A percentile compares a stretch with the other conserved stretches of the same genome.
Conservation (phyloP, 306 rosid genomes). For the Dicorynia guianensis region DNA sequence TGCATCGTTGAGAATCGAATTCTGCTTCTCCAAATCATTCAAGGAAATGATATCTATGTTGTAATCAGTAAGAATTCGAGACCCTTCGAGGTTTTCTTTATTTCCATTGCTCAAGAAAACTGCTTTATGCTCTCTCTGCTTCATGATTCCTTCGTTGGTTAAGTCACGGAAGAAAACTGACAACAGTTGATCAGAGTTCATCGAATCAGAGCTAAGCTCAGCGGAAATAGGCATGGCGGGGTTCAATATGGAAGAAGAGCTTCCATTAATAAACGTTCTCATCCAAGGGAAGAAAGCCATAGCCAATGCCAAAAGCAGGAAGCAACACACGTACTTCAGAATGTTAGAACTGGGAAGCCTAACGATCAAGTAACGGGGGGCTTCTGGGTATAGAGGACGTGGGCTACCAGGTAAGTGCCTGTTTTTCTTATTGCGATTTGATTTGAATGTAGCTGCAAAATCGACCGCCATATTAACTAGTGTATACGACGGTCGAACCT, state of each 20-base stretch:
- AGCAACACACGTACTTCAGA: conserved; percentile 36
- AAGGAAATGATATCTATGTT: conserved; percentile 37
- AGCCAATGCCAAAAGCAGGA: conserved; percentile 43
- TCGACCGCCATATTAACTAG: conserved; percentile 45
- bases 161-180: conserved; percentile 53
- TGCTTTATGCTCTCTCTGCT: conserved; percentile 31
- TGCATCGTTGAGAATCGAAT: conserved; percentile 5
- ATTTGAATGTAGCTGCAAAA: conserved; percentile 40
- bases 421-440: conserved; percentile 25
- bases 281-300: conserved; percentile 41
- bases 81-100: background rate
- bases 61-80: conserved; percentile 30
- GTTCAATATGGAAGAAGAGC: conserved; percentile 29
- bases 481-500: background rate
- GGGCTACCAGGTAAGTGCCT: conserved; percentile 14
- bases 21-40: conserved; percentile 44
- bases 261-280: conserved; percentile 23
- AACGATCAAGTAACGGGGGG: conserved; percentile 50
- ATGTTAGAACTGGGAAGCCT: conserved; percentile 43
- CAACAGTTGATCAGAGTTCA: conserved; percentile 27
- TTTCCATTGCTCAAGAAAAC: conserved; percentile 28
- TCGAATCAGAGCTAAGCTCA: background rate
- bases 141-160: conserved; percentile 58
- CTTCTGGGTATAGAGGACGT: conserved; percentile 32
- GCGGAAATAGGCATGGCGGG: background rate